Percentiles rank a stretch among this genome's conserved stretches.
phyloP scores from a whole-genome alignment of 805 yeast genomes.

The Myxozyma geophila region DNA sequence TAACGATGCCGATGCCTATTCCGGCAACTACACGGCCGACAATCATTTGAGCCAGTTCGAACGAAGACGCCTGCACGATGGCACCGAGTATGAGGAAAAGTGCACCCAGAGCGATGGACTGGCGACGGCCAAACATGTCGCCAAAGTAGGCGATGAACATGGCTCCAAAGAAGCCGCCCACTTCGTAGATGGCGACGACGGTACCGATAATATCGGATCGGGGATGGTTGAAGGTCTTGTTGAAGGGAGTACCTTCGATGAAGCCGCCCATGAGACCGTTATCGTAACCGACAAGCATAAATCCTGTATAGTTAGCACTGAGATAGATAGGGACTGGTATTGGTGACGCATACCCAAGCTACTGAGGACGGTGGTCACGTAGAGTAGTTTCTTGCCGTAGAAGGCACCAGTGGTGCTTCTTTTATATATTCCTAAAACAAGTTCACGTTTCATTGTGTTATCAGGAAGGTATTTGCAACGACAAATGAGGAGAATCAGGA shows the following conservation, averaged over 20 bases:
- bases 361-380: constrained; percentile 5
- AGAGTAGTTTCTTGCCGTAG: constrained; percentile 4
- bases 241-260: constrained; percentile 23
- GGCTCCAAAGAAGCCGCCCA: constrained; percentile 57
- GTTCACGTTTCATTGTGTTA: background rate
- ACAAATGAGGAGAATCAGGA: background rate
- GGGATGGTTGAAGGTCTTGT: constrained; percentile 49
- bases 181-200: constrained; percentile 56
- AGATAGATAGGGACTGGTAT: background rate
- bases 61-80: constrained; percentile 41
- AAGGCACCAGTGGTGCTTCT: constrained; percentile 4
- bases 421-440: background rate
- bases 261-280: constrained; percentile 34
- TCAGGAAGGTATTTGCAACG: background rate
- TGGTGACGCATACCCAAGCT: constrained; percentile 1
- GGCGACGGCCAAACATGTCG: constrained; percentile 27
- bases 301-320: background rate
- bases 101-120: constrained; percentile 25
- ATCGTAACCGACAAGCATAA: constrained; percentile 22
- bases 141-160: constrained; percentile 51
- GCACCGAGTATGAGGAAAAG: constrained; percentile 28
- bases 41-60: constrained; percentile 50
- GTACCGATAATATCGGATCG: constrained; percentile 51
- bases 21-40: constrained; percentile 55
- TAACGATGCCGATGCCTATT: constrained; percentile 56